These are phyloP conservation scores for Tripidium arundinaceum DNA, from an alignment of 202 grass and related monocot genomes.

Conservation along the genomic window DNA sequence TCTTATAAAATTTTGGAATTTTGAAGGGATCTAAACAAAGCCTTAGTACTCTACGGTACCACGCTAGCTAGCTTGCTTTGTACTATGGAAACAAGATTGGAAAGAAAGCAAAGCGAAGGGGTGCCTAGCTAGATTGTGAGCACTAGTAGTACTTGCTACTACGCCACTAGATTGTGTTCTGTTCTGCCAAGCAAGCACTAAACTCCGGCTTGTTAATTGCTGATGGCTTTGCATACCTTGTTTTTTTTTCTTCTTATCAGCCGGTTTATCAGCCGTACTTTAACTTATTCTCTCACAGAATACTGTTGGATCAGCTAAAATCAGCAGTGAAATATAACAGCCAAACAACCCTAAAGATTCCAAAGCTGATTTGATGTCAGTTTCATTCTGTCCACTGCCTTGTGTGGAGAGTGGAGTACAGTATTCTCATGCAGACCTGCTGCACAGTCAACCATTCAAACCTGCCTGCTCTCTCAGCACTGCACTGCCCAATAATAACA, in stretches of 20 bases:
- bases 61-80: not conserved
- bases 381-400: slow-evolving; percentile 32
- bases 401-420: not conserved
- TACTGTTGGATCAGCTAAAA: too few relatives aligned
- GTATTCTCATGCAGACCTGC: slow-evolving; percentile 11
- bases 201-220: not conserved
- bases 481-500: not conserved
- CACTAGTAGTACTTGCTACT: not conserved
- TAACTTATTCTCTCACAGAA: too few relatives aligned
- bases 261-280: too few relatives aligned
- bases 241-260: too few relatives aligned
- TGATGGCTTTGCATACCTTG: not conserved
- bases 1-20: too few relatives aligned
- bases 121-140: not conserved
- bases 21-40: too few relatives aligned
- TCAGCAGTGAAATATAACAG: too few relatives aligned
- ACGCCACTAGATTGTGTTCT: slow-evolving; percentile 29
- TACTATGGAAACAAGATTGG: slow-evolving; percentile 21
- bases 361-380: slow-evolving; percentile 34
- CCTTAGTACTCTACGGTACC: too few relatives aligned
- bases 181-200: slow-evolving; percentile 19
- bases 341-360: too few relatives aligned
- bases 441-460: slow-evolving; percentile 32
- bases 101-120: slow-evolving; percentile 18
- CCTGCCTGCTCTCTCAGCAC: not conserved